phyloP scores from a whole-genome alignment of 2,329 filamentous ascomycete genomes.

The Aspergillus texensis region DNA sequence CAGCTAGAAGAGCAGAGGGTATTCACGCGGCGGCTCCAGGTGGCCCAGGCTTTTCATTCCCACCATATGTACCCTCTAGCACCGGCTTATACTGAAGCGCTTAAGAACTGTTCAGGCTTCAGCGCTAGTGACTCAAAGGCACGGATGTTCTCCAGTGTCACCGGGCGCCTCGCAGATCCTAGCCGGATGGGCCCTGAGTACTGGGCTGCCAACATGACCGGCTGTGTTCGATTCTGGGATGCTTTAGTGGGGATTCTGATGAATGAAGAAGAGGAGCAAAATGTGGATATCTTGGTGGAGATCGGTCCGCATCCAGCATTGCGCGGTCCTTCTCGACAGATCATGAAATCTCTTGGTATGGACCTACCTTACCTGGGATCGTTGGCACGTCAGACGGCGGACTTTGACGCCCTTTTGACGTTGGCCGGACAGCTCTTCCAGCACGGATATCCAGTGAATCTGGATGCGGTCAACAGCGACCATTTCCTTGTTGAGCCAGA shows the following conservation, averaged over 20 bases:
- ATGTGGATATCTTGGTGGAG: slow-evolving; percentile 10
- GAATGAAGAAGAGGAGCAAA: no score
- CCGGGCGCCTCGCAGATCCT: slow-evolving; percentile 1
- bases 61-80: no score
- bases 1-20: no score
- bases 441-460: not conserved
- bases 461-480: slow-evolving; percentile 4
- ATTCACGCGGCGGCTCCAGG: no score
- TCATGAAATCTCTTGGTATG: not conserved
- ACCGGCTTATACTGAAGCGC: no score
- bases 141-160: slow-evolving; percentile 15
- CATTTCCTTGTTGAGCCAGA: not conserved
- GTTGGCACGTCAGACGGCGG: slow-evolving; percentile 1
- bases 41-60: no score
- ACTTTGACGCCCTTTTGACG: not conserved
- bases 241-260: no score
- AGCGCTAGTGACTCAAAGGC: not conserved
- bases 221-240: not conserved
- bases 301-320: slow-evolving; percentile 25
- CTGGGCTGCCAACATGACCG: slow-evolving; percentile 13
- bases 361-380: slow-evolving; percentile 6
- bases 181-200: slow-evolving; percentile 7
- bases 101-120: not conserved
- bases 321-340: slow-evolving; percentile 19
- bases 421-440: slow-evolving; percentile 4